Percentiles rank a stretch among this genome's conserved stretches.
phyloP scores from a whole-genome alignment of 169 alveolate genomes.

The Eimeria falciformis region DNA sequence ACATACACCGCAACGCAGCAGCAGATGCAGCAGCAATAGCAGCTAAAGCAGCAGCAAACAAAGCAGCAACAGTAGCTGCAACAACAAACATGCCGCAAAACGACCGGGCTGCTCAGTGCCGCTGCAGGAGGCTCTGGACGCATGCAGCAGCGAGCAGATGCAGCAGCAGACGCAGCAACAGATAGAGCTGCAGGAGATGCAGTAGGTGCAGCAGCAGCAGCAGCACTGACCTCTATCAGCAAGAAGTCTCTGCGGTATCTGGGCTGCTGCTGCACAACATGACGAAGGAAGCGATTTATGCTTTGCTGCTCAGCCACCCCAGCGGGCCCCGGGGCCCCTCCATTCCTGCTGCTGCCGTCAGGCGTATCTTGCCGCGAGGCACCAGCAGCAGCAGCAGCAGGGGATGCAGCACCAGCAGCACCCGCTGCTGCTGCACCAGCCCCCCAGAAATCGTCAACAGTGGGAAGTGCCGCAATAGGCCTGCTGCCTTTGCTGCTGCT shows the following conservation, averaged over 20 bases:
- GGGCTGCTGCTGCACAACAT: constrained; percentile 13
- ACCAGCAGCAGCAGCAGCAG: not conserved
- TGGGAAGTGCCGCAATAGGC: not conserved
- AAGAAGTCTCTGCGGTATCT: constrained; percentile 17
- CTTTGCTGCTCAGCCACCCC: not conserved
- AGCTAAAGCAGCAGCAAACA: not conserved
- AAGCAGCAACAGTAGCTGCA: not conserved
- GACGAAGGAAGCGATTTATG: not conserved
- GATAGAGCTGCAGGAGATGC: too few relatives aligned
- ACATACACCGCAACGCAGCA: not conserved
- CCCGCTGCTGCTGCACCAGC: not conserved
- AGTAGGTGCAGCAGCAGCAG: constrained; percentile 19
- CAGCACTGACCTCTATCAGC: not conserved
- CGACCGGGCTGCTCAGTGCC: too few relatives aligned
- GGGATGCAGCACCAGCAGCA: constrained; percentile 1
- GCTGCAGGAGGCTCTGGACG: too few relatives aligned
- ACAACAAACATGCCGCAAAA: too few relatives aligned
- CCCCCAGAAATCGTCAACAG: not conserved
- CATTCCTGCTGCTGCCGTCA: not conserved
- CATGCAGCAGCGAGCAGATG: not conserved
- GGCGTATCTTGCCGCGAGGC: not conserved
- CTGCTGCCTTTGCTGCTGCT: constrained; percentile 11
- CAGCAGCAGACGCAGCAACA: not conserved
- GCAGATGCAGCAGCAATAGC: constrained; percentile 8
- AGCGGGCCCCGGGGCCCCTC: not conserved